Evolutionary conservation across 2,329 filamentous ascomycete genomes (phyloP).

Genomic region (Epicoccum sorghinum): DNA sequence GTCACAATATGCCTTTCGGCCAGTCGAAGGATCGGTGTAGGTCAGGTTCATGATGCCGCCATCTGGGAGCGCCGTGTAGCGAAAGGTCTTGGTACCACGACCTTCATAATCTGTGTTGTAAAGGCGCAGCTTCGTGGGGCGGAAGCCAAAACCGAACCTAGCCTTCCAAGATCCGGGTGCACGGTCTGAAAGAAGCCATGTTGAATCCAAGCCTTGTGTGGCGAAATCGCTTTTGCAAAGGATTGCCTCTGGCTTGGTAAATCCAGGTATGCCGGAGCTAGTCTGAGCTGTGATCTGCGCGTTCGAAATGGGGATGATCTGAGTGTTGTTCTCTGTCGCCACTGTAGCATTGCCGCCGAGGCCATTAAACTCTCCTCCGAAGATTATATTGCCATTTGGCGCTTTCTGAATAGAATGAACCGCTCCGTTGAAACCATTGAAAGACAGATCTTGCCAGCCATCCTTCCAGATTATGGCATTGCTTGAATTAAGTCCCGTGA

Average conservation of each 20-base stretch:
- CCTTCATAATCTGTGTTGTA: slow-evolving; percentile 87
- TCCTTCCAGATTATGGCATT: slow-evolving; percentile 87
- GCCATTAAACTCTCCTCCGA: slow-evolving; percentile 88
- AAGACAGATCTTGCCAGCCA: slow-evolving; percentile 78
- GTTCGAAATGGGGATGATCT: slow-evolving; percentile 83
- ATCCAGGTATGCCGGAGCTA: slow-evolving; percentile 66
- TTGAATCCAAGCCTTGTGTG: slow-evolving; percentile 70
- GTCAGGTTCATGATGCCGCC: slow-evolving; percentile 96
- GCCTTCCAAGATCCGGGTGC: slow-evolving; percentile 83
- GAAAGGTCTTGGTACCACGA: slow-evolving; percentile 85
- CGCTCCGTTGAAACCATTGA: slow-evolving; percentile 92
- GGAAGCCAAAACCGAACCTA: slow-evolving; percentile 80
- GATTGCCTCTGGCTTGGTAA: slow-evolving; percentile 78
- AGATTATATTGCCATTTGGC: slow-evolving; percentile 83
- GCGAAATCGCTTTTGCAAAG: slow-evolving; percentile 74
- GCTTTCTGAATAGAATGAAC: slow-evolving; percentile 84
- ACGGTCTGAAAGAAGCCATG: slow-evolving; percentile 81
- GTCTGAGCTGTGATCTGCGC: slow-evolving; percentile 74
- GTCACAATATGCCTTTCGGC: slow-evolving; percentile 74
- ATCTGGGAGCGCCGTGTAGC: slow-evolving; percentile 83
- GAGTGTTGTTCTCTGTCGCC: slow-evolving; percentile 70
- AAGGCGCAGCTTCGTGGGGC: slow-evolving; percentile 83
- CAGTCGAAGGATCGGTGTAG: slow-evolving; percentile 75
- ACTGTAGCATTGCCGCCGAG: slow-evolving; percentile 82
- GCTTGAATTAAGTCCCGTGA: slow-evolving; percentile 78